These are phyloP conservation scores for Apodospora peruviana DNA, from an alignment of 495 filamentous ascomycete species.

Conservation along the genomic window DNA sequence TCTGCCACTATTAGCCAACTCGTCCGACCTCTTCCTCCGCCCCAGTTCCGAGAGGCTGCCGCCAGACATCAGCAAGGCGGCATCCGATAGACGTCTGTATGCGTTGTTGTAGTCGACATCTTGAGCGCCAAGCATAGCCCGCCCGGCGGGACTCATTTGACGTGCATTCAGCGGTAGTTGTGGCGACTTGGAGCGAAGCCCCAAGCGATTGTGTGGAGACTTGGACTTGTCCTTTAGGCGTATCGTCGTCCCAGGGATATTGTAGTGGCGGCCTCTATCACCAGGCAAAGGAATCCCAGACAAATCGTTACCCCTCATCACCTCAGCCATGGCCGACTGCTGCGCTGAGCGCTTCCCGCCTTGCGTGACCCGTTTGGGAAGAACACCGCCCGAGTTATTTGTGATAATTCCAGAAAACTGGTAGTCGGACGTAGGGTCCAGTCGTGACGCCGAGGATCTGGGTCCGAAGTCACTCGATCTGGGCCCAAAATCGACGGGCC, in stretches of 20 bases:
- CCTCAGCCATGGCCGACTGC: slow-evolving; percentile 43
- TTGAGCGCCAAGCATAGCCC: slow-evolving; percentile 43
- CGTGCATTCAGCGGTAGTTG: slow-evolving; percentile 29
- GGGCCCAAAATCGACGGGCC: slow-evolving; percentile 37
- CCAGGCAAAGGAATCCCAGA: slow-evolving; percentile 37
- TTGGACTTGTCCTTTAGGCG: slow-evolving; percentile 53
- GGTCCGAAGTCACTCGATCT: slow-evolving; percentile 37
- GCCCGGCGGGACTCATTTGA: slow-evolving; percentile 31
- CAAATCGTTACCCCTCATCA: slow-evolving; percentile 41
- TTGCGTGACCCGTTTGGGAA: slow-evolving; percentile 40
- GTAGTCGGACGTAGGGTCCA: slow-evolving; percentile 42
- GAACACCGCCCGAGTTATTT: slow-evolving; percentile 34
- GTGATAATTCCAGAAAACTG: slow-evolving; percentile 49
- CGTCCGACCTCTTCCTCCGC: slow-evolving; percentile 37
- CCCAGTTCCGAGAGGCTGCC: slow-evolving; percentile 50
- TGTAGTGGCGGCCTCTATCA: slow-evolving; percentile 41
- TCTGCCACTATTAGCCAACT: slow-evolving; percentile 47
- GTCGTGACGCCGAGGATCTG: slow-evolving; percentile 21
- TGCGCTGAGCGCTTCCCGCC: slow-evolving; percentile 32
- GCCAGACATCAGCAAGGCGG: slow-evolving; percentile 49
- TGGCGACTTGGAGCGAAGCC: slow-evolving; percentile 57
- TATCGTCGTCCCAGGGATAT: slow-evolving; percentile 31
- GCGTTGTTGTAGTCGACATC: slow-evolving; percentile 53
- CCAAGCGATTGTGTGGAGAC: slow-evolving; percentile 51
- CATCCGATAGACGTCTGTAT: slow-evolving; percentile 62